Conservation (phyloP, 2,329 filamentous ascomycete species). For the Pezicula carpinea region DNA sequence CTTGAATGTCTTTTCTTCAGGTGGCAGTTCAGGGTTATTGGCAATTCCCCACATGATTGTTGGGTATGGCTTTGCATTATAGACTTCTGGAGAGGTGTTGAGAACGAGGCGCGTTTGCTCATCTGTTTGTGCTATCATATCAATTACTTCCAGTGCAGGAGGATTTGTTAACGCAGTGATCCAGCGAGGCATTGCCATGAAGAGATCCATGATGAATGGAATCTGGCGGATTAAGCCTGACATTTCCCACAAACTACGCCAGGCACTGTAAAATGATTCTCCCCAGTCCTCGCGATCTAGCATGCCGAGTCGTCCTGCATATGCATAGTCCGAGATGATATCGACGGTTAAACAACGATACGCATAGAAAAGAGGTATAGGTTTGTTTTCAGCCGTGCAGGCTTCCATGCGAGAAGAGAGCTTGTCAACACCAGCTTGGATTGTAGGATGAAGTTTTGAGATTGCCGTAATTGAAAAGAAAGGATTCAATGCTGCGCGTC, state of each 20-base stretch:
- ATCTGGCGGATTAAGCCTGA: slow-evolving; percentile 5
- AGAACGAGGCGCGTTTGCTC: slow-evolving; percentile 1
- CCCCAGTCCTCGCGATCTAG: slow-evolving; percentile 23
- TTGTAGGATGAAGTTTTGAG: slow-evolving; percentile 18
- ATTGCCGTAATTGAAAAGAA: slow-evolving; percentile 18
- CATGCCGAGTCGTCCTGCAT: slow-evolving; percentile 18
- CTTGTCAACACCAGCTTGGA: slow-evolving; percentile 19
- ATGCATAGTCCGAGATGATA: slow-evolving; percentile 9
- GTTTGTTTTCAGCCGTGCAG: slow-evolving; percentile 7
- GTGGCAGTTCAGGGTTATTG: slow-evolving; percentile 11
- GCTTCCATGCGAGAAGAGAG: slow-evolving; percentile 10
- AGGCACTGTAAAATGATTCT: slow-evolving; percentile 20
- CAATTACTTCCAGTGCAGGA: slow-evolving; percentile 4
- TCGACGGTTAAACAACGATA: slow-evolving; percentile 7
- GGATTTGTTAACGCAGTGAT: background rate
- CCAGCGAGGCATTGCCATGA: slow-evolving; percentile 6
- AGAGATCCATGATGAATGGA: slow-evolving; percentile 4
- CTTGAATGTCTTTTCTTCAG: slow-evolving; percentile 26
- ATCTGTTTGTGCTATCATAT: slow-evolving; percentile 3
- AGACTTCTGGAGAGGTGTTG: slow-evolving; percentile 2
- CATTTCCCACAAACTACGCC: slow-evolving; percentile 18
- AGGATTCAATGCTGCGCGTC: slow-evolving; percentile 9
- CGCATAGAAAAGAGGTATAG: slow-evolving; percentile 22
- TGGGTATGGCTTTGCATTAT: slow-evolving; percentile 2
- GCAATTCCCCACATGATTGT: slow-evolving; percentile 6